Evolutionary conservation across 805 yeast genomes (phyloP), one percentile per base, ranked within the genome.

Genomic region (Saccharomycopsis fodiens): DNA sequence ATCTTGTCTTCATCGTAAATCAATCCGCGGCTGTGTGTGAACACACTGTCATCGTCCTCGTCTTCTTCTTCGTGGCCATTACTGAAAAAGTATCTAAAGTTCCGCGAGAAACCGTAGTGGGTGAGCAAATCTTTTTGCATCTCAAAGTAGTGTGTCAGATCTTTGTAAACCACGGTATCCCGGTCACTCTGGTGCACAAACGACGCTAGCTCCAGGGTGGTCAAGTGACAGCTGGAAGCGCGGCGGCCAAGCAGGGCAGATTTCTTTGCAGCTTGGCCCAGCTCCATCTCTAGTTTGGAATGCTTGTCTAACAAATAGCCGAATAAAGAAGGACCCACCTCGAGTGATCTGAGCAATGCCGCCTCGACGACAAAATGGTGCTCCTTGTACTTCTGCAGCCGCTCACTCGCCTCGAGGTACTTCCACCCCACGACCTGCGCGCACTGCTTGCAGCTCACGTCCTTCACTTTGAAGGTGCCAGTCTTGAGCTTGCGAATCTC

Each of bases 391-490:
- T 67, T 64, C 60, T 79, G 79, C 15, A 64, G 57, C 19, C 55
- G 54, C 25, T 62, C 57, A 27, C 67, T 68, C 40, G 81, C 70
- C 53, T 64, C 64, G 34, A 78, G 57, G 54, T 81, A 81, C 50
- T 72, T 74, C 87, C 87, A 80, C 2, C 86, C 87, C 15, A 81
- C 62, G 42, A 71, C 61, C 3, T 62, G 58, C 39, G 63, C 62
- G 55, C 86, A 81, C 51, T 71, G 73, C 38, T 69, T 71, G 55
- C 87, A 80, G 29, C 57, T 56, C 25, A 79, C 69, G 54, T 78
- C 82, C 48, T 77, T 70, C 1, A 81, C 82, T 0, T 64, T 56
- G 53, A 78, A 80, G 27, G 56, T 57, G 0, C 86, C 87, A 0
- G 86, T 79, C 32, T 70, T 63, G 83, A 81, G 78, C 29, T 64